Evolutionary conservation across 2,329 filamentous ascomycete species (phyloP).

Genomic region (Alternaria ventricosa): DNA sequence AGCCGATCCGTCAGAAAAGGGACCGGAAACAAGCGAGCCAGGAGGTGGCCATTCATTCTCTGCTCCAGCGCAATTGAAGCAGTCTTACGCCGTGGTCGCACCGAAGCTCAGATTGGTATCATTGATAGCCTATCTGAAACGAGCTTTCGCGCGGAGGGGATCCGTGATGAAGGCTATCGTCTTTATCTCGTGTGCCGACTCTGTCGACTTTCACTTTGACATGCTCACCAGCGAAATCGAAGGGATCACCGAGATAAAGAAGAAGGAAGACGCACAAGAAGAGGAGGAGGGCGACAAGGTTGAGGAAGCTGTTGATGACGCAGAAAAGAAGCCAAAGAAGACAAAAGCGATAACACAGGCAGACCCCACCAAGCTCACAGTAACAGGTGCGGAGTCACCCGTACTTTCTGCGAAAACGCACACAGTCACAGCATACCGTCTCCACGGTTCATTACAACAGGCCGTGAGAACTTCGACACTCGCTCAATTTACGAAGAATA

Average conservation of each 20-base stretch:
- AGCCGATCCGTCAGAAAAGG: constrained; percentile 64
- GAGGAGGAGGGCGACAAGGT: constrained; percentile 19
- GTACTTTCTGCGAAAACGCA: constrained; percentile 79
- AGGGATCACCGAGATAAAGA: constrained; percentile 33
- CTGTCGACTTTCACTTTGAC: constrained; percentile 95
- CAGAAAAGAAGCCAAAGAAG: constrained; percentile 34
- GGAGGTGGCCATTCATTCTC: constrained; percentile 66
- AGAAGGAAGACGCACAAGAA: constrained; percentile 27
- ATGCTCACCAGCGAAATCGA: constrained; percentile 64
- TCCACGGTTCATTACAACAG: constrained; percentile 92
- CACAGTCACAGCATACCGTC: constrained; percentile 78
- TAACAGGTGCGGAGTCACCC: constrained; percentile 71
- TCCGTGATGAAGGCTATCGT: constrained; percentile 96
- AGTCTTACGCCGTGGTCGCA: constrained; percentile 85
- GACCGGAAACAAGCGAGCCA: constrained; percentile 54
- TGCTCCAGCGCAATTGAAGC: constrained; percentile 91
- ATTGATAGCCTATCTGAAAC: constrained; percentile 81
- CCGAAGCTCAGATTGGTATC: constrained; percentile 91
- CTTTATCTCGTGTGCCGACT: constrained; percentile 96
- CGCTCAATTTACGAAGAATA: constrained; percentile 75
- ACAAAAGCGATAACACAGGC: constrained; percentile 49
- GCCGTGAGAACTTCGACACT: constrained; percentile 86
- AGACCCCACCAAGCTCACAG: constrained; percentile 51
- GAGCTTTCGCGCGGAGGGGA: constrained; percentile 84
- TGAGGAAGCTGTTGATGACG: constrained; percentile 21